A percentile compares a stretch with the other conserved stretches of the same genome.
Conservation (phyloP, 306 rosid species). For the Sesbania bispinosa region DNA sequence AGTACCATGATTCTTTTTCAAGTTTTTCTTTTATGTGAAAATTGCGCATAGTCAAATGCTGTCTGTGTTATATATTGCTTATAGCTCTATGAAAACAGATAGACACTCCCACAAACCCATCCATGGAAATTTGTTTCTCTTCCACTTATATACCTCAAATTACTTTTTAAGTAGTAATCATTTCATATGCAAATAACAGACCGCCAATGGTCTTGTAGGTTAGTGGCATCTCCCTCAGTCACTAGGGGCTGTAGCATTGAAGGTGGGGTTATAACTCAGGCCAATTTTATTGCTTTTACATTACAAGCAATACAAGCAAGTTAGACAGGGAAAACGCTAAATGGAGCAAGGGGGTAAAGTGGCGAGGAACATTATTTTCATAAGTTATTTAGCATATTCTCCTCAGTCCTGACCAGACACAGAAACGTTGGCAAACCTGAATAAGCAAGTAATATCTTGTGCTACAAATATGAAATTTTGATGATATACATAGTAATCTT, state of each 20-base stretch:
- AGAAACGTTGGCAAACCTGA: neutral
- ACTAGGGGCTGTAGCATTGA: no score
- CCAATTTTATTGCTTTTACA: neutral
- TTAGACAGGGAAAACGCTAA: neutral
- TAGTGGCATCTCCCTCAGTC: no score
- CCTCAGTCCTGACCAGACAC: neutral
- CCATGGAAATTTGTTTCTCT: neutral
- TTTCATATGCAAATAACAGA: neutral
- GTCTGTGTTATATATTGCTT: neutral
- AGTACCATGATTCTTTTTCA: neutral
- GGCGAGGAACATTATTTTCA: neutral
- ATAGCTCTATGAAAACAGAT: neutral
- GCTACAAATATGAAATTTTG: neutral
- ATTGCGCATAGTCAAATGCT: neutral
- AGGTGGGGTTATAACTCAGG: neutral
- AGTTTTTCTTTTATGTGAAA: neutral
- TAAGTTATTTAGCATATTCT: neutral
- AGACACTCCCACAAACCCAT: neutral
- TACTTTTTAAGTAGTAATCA: neutral
- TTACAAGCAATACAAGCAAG: neutral
- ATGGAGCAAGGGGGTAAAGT: neutral
- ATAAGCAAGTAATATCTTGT: neutral
- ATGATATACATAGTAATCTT: constrained; percentile 1
- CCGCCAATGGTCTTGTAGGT: neutral
- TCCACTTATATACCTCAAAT: neutral